These are phyloP conservation scores for Camellia japonica DNA, from an alignment of 148 eudicot species.

Conservation along the genomic window DNA sequence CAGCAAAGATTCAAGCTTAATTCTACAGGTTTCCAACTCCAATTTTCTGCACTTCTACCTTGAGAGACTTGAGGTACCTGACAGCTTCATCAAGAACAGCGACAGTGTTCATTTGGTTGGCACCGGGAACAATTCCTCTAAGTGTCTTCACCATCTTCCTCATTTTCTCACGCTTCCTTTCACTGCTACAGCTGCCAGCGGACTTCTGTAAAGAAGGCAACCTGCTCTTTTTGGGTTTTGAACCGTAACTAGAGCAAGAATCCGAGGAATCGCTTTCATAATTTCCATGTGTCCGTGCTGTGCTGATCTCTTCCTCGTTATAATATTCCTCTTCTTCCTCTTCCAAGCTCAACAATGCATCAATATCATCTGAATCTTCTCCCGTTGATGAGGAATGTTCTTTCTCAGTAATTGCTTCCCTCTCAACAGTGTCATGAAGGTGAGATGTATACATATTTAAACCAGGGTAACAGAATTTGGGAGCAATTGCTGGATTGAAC, in stretches of 20 bases:
- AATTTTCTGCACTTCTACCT: slow-evolving; percentile 48
- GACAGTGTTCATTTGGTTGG: slow-evolving; percentile 47
- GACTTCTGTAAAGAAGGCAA: slow-evolving; percentile 29
- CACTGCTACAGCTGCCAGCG: slow-evolving; percentile 19
- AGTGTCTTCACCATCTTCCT: slow-evolving; percentile 53
- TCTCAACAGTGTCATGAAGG: slow-evolving; percentile 20
- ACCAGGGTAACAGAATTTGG: slow-evolving; percentile 30
- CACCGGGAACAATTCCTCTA: slow-evolving; percentile 63
- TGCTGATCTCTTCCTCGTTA: slow-evolving; percentile 63
- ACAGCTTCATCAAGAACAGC: slow-evolving; percentile 75
- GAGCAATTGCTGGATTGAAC: slow-evolving; percentile 45
- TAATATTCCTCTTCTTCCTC: slow-evolving; percentile 34
- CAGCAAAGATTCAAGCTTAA: neutral
- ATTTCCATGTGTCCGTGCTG: slow-evolving; percentile 45
- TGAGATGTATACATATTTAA: slow-evolving; percentile 23
- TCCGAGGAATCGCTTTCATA: slow-evolving; percentile 50
- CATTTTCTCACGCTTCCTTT: slow-evolving; percentile 43
- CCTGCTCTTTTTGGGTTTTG: slow-evolving; percentile 30
- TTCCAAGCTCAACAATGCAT: slow-evolving; percentile 56
- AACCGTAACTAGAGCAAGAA: slow-evolving; percentile 42
- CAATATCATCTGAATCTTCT: slow-evolving; percentile 58
- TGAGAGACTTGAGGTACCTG: slow-evolving; percentile 56
- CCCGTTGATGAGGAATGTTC: slow-evolving; percentile 27
- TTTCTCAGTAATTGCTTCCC: slow-evolving; percentile 15
- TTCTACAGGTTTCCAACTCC: slow-evolving; percentile 35